Evolutionary conservation across 225 moss, liverwort and hornwort species (phyloP).

Genomic region (Lunularia cruciata): DNA sequence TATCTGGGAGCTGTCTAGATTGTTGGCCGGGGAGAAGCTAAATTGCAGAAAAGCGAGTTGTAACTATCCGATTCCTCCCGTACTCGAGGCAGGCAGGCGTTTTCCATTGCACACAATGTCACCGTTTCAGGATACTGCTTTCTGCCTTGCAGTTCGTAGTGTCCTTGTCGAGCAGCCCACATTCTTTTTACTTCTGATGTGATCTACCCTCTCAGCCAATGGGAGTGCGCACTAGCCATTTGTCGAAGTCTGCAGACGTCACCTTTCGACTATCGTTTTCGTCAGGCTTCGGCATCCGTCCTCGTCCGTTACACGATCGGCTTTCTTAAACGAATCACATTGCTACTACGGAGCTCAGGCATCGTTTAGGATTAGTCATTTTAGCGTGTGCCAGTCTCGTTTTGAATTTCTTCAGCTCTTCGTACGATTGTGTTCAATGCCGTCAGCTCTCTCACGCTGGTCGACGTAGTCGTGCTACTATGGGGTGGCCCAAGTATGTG

Average conservation of each 20-base stretch:
- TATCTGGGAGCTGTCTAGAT: constrained; percentile 15
- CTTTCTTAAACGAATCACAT: neutral
- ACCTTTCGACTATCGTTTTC: neutral
- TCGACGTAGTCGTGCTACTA: neutral
- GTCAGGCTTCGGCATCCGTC: neutral
- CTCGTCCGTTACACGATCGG: neutral
- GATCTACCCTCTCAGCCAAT: neutral
- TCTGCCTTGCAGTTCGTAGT: neutral
- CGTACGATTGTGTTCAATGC: neutral
- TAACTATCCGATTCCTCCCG: neutral
- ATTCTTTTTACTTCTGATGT: neutral
- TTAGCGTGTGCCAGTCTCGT: neutral
- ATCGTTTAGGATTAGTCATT: neutral
- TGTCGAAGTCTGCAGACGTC: neutral
- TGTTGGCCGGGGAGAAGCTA: constrained; percentile 11
- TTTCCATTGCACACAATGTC: neutral
- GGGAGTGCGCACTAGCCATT: neutral
- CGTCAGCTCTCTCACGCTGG: neutral
- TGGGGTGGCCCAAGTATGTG: no score
- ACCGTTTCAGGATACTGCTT: neutral
- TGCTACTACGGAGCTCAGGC: neutral
- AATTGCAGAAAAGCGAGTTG: constrained; percentile 7
- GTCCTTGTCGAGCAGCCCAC: neutral
- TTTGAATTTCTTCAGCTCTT: neutral
- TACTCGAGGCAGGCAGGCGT: no score